phyloP scores from a whole-genome alignment of 257 asterid species.

The Vinca minor region DNA sequence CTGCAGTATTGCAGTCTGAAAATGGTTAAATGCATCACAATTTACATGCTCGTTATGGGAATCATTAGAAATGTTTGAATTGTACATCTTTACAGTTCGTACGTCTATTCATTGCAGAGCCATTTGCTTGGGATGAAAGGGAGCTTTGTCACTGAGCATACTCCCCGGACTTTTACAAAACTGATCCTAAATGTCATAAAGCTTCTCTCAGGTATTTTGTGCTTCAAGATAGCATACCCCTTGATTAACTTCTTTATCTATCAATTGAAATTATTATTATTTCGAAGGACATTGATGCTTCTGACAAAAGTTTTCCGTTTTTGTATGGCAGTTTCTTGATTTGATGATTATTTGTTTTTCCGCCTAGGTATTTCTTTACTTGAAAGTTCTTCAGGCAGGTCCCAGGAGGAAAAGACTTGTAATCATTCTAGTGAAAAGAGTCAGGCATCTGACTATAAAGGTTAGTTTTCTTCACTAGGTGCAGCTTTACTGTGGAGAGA shows the following conservation, averaged over 20 bases:
- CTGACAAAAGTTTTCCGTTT: neutral
- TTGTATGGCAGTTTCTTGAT: conserved; percentile 3
- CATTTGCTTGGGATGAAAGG: conserved; percentile 80
- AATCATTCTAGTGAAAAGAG: conserved; percentile 23
- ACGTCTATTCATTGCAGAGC: conserved; percentile 36
- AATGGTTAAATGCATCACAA: neutral
- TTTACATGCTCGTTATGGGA: neutral
- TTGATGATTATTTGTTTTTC: neutral
- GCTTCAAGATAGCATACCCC: neutral
- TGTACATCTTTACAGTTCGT: neutral
- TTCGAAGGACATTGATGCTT: neutral
- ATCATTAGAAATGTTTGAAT: neutral
- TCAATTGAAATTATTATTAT: neutral
- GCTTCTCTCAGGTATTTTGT: conserved; percentile 62
- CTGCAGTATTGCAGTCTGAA: neutral
- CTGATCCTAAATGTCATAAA: conserved; percentile 54
- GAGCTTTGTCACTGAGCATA: conserved; percentile 37
- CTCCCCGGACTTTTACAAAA: conserved; percentile 57
- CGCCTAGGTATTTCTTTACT: conserved; percentile 41
- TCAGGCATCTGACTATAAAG: conserved; percentile 21
- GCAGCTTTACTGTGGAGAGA: neutral
- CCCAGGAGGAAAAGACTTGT: conserved; percentile 25
- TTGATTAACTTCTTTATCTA: neutral
- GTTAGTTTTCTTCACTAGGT: conserved; percentile 10
- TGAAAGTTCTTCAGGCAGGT: conserved; percentile 23